phyloP scores from a whole-genome alignment of 495 filamentous ascomycete species.

The Evernia prunastri region DNA sequence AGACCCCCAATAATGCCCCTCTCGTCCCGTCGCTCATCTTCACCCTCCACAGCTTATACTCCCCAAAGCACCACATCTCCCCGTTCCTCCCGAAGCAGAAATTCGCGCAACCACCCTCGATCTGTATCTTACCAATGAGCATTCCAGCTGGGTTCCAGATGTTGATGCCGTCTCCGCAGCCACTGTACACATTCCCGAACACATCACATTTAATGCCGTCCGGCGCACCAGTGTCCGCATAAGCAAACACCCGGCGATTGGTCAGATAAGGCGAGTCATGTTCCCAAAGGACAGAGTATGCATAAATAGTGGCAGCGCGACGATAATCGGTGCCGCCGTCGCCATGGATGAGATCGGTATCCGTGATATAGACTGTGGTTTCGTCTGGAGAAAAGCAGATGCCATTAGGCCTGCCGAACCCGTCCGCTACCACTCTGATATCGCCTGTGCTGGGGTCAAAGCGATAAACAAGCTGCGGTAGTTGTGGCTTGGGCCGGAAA shows the following conservation, averaged over 20 bases:
- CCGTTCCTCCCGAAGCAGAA: slow-evolving; percentile 53
- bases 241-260: slow-evolving; percentile 53
- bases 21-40: slow-evolving; percentile 23
- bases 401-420: slow-evolving; percentile 44
- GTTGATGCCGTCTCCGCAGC: slow-evolving; percentile 42
- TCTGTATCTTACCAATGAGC: slow-evolving; percentile 47
- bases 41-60: slow-evolving; percentile 28
- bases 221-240: slow-evolving; percentile 46
- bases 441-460: slow-evolving; percentile 44
- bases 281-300: slow-evolving; percentile 21
- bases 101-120: slow-evolving; percentile 40
- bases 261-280: slow-evolving; percentile 36
- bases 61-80: slow-evolving; percentile 35
- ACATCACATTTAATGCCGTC: slow-evolving; percentile 47
- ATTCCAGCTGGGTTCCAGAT: slow-evolving; percentile 39
- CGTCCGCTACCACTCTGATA: slow-evolving; percentile 46
- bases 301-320: slow-evolving; percentile 28
- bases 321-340: slow-evolving; percentile 29
- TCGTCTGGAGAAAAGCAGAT: slow-evolving; percentile 44
- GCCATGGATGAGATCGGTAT: slow-evolving; percentile 37
- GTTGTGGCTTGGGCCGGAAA: slow-evolving; percentile 40
- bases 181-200: slow-evolving; percentile 41
- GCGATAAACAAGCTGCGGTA: slow-evolving; percentile 45
- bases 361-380: slow-evolving; percentile 45
- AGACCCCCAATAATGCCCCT: slow-evolving; percentile 25